Percentiles rank a stretch among this genome's conserved stretches.
Conservation (phyloP, 2,329 filamentous ascomycete genomes). For the Ophioceras dolichostomum region DNA sequence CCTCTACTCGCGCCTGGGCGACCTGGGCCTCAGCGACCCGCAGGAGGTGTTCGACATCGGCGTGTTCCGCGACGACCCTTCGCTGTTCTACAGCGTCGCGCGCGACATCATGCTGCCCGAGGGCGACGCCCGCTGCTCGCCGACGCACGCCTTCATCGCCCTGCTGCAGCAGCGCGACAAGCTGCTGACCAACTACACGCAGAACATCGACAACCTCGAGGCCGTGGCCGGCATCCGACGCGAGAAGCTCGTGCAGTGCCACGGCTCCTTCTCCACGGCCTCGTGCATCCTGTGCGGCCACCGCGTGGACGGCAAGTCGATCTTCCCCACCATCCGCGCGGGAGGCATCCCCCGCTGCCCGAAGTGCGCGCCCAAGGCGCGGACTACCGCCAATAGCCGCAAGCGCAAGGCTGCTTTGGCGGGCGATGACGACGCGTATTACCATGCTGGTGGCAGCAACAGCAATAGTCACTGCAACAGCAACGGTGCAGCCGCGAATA, state of each 20-base stretch:
- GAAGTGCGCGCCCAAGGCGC: conserved; percentile 49
- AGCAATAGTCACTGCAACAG: conserved; percentile 6
- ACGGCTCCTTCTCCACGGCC: conserved; percentile 90
- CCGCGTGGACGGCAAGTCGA: conserved; percentile 60
- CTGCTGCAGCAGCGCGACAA: conserved; percentile 80
- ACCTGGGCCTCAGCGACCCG: conserved; percentile 68
- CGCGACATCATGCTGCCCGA: conserved; percentile 82
- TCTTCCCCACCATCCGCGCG: conserved; percentile 68
- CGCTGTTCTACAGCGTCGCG: conserved; percentile 82
- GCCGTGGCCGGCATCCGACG: conserved; percentile 68
- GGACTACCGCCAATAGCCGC: conserved; percentile 31
- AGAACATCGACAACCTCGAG: conserved; percentile 97
- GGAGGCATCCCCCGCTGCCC: conserved; percentile 67
- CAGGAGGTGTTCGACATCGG: conserved; percentile 93
- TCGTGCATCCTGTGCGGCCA: conserved; percentile 74
- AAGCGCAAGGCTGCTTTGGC: conserved; percentile 30
- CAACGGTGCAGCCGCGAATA: too few species aligned
- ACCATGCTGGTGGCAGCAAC: conserved; percentile 22
- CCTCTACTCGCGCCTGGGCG: conserved; percentile 74
- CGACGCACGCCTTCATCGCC: conserved; percentile 88
- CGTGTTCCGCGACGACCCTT: conserved; percentile 75
- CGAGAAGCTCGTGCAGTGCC: conserved; percentile 85
- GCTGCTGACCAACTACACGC: conserved; percentile 91
- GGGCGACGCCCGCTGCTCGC: conserved; percentile 69
- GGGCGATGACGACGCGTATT: neutral